Evolutionary conservation across 306 rosid genomes (phyloP).

Genomic region (Dryas octopetala): DNA sequence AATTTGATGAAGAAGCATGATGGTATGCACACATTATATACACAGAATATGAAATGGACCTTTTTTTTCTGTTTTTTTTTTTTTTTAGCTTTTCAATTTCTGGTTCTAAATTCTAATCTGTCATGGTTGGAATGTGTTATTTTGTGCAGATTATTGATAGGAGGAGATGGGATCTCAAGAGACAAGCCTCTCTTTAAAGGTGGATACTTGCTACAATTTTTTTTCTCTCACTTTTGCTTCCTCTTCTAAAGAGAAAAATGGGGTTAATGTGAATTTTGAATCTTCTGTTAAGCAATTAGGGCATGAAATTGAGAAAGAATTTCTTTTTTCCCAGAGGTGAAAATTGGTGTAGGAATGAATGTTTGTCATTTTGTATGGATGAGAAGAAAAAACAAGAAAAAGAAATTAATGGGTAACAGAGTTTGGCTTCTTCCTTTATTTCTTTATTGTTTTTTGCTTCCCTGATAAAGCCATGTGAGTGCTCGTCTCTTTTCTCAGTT

Average conservation of each 20-base stretch:
- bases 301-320: slow-evolving; percentile 35
- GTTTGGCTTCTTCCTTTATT: slow-evolving; percentile 14
- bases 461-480: slow-evolving; percentile 47
- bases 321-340: slow-evolving; percentile 29
- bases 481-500: slow-evolving; percentile 39
- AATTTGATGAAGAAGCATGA: slow-evolving; percentile 76
- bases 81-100: background rate
- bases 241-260: slow-evolving; percentile 29
- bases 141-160: slow-evolving; percentile 71
- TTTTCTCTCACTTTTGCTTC: background rate
- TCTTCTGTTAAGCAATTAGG: slow-evolving; percentile 28
- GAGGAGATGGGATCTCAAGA: slow-evolving; percentile 36
- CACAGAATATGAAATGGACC: slow-evolving; percentile 13
- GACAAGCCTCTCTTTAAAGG: slow-evolving; percentile 36
- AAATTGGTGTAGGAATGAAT: slow-evolving; percentile 40
- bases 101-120: slow-evolving; percentile 22
- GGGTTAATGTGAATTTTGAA: background rate
- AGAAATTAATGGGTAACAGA: slow-evolving; percentile 24
- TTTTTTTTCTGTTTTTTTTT: background rate
- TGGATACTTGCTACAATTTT: slow-evolving; percentile 40
- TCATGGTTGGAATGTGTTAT: slow-evolving; percentile 29
- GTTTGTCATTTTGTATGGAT: slow-evolving; percentile 37
- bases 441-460: background rate
- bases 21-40: slow-evolving; percentile 46
- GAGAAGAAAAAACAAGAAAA: slow-evolving; percentile 12